Evolutionary conservation across 805 yeast species (phyloP), one percentile per base, ranked within the genome.

Genomic region (Schwanniomyces vanrijiae): DNA sequence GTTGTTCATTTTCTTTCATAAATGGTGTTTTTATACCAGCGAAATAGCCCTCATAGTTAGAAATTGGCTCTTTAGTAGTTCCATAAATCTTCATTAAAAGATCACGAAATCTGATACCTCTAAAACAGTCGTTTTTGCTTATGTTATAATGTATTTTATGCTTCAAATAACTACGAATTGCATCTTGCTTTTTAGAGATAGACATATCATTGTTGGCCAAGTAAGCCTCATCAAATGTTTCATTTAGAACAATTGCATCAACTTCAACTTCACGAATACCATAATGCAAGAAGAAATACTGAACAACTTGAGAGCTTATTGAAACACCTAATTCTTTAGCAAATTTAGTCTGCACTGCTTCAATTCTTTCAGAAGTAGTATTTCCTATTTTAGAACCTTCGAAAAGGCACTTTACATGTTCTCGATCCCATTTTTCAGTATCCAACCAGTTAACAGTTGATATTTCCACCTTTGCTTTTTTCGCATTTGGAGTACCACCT

Each of bases 221-320:
- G 42, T 47, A 55, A 8, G 59, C 57, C 21, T 49, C 47, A 37
- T 58, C 56, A 43, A 58, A 55, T 8, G 49, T 45, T 6, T 29
- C 24, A 26, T 50, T 45, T 16, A 51, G 43, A 7, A 38, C 46
- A 24, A 42, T 43, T 5, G 41, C 10, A 21, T 50, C 38, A 18
- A 40, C 45, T 2, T 34, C 43, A 33, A 39, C 28, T 16, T 46
- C 48, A n/a, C 52, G 48, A 38, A 53, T 53, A 7, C 60, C 61
- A 37, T 60, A 59, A 41, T 56, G 60, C 11, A 52, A 47, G 11
- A 60, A 44, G 9, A 60, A 44, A 40, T 58, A 59, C 26, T 37
- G 43, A 5, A 52, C 50, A 10, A 48, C 46, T 22, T 45, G 44
- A 9, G 38, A 21, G 18, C 53, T 46, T 4, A 56, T 51, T 3